Evolutionary conservation across 2,329 filamentous ascomycete genomes (phyloP).

Genomic region (Diaporthe sp.): DNA sequence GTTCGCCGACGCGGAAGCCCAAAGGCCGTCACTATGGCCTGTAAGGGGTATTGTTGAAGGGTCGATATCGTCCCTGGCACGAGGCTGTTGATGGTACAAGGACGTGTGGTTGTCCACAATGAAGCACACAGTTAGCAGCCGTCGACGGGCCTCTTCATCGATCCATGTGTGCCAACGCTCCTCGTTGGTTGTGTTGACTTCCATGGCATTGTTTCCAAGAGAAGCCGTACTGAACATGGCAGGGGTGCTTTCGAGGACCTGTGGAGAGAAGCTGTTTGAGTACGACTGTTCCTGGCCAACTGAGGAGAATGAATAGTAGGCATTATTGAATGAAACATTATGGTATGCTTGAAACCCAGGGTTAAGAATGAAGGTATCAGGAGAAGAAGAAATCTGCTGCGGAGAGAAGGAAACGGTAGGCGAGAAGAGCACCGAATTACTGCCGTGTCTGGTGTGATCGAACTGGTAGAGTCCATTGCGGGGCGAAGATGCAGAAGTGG

Average conservation of each 20-base stretch:
- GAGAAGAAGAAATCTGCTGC: constrained; percentile 40
- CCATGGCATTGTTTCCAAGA: constrained; percentile 41
- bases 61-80: constrained; percentile 56
- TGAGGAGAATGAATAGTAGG: constrained; percentile 44
- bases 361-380: constrained; percentile 40
- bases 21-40: constrained; percentile 60
- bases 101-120: constrained; percentile 69
- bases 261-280: constrained; percentile 49
- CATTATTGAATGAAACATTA: constrained; percentile 41
- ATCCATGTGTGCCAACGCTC: constrained; percentile 68
- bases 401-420: constrained; percentile 37
- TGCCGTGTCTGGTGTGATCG: constrained; percentile 36
- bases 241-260: constrained; percentile 48
- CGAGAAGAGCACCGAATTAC: constrained; percentile 34
- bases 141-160: constrained; percentile 64
- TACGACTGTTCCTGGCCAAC: constrained; percentile 45
- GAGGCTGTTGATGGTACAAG: constrained; percentile 66
- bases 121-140: constrained; percentile 70
- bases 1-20: constrained; percentile 62
- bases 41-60: constrained; percentile 61
- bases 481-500: constrained; percentile 36
- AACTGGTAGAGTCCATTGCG: constrained; percentile 24
- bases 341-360: constrained; percentile 36
- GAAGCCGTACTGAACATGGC: constrained; percentile 46
- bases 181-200: constrained; percentile 45